Conservation (phyloP, 2,329 filamentous ascomycete species). For the Penicillium sp. region DNA sequence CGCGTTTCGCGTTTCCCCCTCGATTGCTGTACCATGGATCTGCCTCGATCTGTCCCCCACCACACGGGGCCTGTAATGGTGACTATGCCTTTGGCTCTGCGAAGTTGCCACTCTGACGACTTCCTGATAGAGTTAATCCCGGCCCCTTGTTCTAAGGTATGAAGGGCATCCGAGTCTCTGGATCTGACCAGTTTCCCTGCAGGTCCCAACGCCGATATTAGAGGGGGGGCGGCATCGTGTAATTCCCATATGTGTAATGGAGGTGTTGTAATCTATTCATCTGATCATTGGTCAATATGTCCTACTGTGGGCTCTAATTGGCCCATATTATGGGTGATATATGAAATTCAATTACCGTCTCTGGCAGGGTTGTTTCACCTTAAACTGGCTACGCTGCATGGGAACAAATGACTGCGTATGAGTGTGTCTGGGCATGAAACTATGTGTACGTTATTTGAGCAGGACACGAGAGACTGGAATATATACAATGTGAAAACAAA, state of each 20-base stretch:
- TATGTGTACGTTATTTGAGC: no score
- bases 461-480: no score
- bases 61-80: background rate
- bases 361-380: constrained; percentile 8
- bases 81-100: background rate
- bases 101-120: background rate
- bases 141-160: background rate
- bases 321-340: background rate
- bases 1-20: background rate
- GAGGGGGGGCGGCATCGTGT: background rate
- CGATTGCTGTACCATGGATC: constrained; percentile 1
- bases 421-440: no score
- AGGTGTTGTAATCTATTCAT: background rate
- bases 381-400: background rate
- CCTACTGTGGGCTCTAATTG: background rate
- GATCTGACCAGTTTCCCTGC: background rate
- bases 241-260: background rate
- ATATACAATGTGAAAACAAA: no score
- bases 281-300: background rate
- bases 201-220: background rate
- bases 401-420: no score
- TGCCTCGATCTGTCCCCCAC: background rate
- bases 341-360: background rate
- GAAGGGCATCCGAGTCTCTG: background rate
- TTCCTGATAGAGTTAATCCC: background rate